These are phyloP conservation scores for Condylostoma magnum DNA, from an alignment of 169 alveolate species.

Conservation along the genomic window DNA sequence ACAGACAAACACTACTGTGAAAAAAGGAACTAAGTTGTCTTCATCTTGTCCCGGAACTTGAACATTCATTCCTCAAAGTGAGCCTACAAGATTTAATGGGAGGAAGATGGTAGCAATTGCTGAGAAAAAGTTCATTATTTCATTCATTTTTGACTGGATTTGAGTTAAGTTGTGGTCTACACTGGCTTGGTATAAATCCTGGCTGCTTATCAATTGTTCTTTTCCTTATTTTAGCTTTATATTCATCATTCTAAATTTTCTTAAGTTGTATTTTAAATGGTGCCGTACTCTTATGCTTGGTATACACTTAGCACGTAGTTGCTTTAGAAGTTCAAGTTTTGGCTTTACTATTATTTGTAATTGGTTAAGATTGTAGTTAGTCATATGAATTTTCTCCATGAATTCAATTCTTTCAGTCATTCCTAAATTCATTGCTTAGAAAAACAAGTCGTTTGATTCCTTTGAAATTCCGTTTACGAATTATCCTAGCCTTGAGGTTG, in stretches of 20 bases:
- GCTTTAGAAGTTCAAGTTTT: neutral
- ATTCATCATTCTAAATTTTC: neutral
- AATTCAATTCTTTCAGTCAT: too few relatives aligned
- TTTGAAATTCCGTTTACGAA: too few relatives aligned
- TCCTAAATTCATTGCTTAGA: too few relatives aligned
- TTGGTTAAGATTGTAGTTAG: neutral
- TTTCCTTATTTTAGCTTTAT: neutral
- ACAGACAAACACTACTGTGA: neutral
- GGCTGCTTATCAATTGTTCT: neutral
- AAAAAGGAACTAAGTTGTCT: neutral
- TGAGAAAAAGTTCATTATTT: constrained; percentile 23
- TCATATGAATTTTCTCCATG: too few relatives aligned
- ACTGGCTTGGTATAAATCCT: neutral
- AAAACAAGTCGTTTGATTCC: too few relatives aligned
- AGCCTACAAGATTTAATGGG: constrained; percentile 29
- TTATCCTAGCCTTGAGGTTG: too few relatives aligned
- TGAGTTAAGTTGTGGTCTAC: constrained; percentile 27
- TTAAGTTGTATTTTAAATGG: neutral
- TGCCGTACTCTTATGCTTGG: neutral
- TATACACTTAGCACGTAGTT: neutral
- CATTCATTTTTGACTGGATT: constrained; percentile 14
- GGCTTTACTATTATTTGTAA: neutral
- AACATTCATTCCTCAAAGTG: constrained; percentile 45
- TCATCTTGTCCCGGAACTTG: constrained; percentile 23
- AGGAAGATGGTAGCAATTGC: constrained; percentile 38